Base-by-base conservation (phyloP, 352 stramenopile genomes). In the Phytophthora gonapodyides region DNA sequence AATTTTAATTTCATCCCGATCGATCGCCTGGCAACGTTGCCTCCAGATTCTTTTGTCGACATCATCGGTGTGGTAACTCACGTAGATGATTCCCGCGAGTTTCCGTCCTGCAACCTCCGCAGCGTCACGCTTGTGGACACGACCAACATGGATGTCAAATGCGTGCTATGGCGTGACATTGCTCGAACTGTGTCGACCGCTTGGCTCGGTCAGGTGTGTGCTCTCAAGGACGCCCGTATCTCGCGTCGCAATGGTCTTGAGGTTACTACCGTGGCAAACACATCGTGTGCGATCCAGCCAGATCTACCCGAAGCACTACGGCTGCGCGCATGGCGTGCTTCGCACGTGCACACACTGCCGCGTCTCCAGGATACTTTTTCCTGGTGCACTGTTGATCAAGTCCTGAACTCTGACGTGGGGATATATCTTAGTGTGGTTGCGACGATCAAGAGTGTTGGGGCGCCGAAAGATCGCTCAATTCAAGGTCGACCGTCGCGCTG, bases 1-100 rank as follows among this genome's bases (percentile, higher is more conserved):
- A 54, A 54, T 17, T 54, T 54, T 34, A 44, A 49, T 17, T 49
- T 49, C 10, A 19, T 4, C 5, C 24, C 43, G 11, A 49, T 49
- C 6, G 21, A 36, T 24, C 6, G 13, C 3, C 43, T 49, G 1
- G 21, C 11, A 9, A 37, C 19, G 24, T 10, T 49, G 24, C 16
- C 21, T 17, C 3, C 43, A 0, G 43, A 49, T 37, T 35, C 24
- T 16, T 37, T 49, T 1, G 43, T 49, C 3, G 21, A 49, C 21
- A 36, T 49, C 12, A 7, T 49, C 10, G 43, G 43, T 2, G 24
- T 49, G 5, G 43, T 49, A 1, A 49, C 43, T 5, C 24, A 49
- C 21, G 11, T 37, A 12, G 43, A 49, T 49, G 24, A 49, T 31
- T 37, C n/a, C 10, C 21, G 43, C 3, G 43, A 49, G 24, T 36